Conservation (phyloP, 495 filamentous ascomycete genomes). For the Penicillium egyptiacum region DNA sequence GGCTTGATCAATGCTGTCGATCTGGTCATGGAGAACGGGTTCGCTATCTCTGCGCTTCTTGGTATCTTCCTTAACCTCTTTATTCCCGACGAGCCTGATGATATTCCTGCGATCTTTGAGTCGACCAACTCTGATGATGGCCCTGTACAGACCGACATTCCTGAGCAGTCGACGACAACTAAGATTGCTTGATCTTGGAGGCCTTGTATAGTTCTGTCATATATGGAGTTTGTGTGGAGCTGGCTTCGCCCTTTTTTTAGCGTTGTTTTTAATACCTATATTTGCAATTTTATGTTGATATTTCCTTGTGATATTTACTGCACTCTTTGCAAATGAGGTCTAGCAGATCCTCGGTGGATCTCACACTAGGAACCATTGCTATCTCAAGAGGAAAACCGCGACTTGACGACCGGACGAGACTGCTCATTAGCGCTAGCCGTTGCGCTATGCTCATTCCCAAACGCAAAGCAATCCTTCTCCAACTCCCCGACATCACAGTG, state of each 20-base stretch:
- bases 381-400: background rate
- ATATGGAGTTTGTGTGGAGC: background rate
- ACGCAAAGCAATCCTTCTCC: constrained; percentile 4
- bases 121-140: constrained; percentile 20
- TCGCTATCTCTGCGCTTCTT: constrained; percentile 65
- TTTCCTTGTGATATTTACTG: background rate
- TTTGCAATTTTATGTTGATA: background rate
- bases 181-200: constrained; percentile 1
- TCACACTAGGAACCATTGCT: background rate
- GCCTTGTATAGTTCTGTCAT: background rate
- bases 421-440: background rate
- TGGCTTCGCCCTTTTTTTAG: background rate
- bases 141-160: background rate
- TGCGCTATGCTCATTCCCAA: constrained; percentile 1
- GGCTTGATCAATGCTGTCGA: constrained; percentile 83
- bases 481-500: background rate
- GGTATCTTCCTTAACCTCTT: constrained; percentile 71
- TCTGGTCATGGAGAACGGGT: constrained; percentile 73
- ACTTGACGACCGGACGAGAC: background rate
- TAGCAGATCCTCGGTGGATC: too few species aligned
- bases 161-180: background rate
- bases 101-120: constrained; percentile 40
- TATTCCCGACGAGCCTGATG: constrained; percentile 71
- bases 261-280: background rate
- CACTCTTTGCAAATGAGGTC: background rate